phyloP scores from a whole-genome alignment of 805 yeast genomes.

The Ogataea glucozyma region DNA sequence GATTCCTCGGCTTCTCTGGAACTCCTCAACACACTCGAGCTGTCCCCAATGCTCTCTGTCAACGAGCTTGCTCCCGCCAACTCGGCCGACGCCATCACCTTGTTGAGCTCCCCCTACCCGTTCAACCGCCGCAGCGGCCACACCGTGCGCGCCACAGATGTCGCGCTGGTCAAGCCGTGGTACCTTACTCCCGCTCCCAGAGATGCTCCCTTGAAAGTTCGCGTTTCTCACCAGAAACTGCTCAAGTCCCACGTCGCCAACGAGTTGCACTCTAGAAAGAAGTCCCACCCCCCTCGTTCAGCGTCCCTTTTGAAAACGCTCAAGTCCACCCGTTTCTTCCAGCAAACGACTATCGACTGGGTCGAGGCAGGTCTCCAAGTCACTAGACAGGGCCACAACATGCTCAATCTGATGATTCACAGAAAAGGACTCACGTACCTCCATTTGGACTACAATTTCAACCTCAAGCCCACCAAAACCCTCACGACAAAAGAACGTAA shows the following conservation, averaged over 20 bases:
- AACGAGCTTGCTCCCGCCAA: slow-evolving; percentile 48
- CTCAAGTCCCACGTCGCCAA: slow-evolving; percentile 73
- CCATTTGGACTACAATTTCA: slow-evolving; percentile 94
- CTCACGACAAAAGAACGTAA: slow-evolving; percentile 95
- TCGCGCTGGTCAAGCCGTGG: slow-evolving; percentile 81
- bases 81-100: slow-evolving; percentile 56
- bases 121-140: slow-evolving; percentile 73
- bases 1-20: too few species aligned
- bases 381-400: slow-evolving; percentile 89
- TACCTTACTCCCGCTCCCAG: slow-evolving; percentile 64
- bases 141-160: slow-evolving; percentile 85
- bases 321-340: slow-evolving; percentile 82
- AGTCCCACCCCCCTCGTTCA: slow-evolving; percentile 46
- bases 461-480: slow-evolving; percentile 93
- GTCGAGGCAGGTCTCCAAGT: slow-evolving; percentile 96
- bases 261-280: slow-evolving; percentile 58
- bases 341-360: slow-evolving; percentile 93
- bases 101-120: slow-evolving; percentile 86
- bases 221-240: slow-evolving; percentile 88
- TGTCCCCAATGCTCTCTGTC: slow-evolving; percentile 55
- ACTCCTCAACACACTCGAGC: neutral
- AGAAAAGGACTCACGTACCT: slow-evolving; percentile 87
- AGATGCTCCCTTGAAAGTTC: slow-evolving; percentile 69
- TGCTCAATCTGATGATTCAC: slow-evolving; percentile 87
- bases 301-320: slow-evolving; percentile 63